Evolutionary conservation across 1,139 yeast species (phyloP).

Genomic region (Pichia sp.): DNA sequence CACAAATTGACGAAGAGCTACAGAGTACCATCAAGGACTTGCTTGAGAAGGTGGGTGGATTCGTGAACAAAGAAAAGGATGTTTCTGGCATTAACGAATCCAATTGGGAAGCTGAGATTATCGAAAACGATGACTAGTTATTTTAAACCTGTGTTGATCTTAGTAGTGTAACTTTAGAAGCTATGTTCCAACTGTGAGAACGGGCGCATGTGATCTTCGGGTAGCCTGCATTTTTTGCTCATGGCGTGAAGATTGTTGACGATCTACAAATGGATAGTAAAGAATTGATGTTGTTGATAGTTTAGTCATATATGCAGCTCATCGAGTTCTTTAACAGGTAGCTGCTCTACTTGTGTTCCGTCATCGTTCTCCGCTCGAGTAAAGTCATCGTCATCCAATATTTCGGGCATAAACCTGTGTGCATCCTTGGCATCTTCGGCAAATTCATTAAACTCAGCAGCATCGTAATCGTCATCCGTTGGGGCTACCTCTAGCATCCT

Average conservation of each 20-base stretch:
- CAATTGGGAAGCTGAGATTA: slow-evolving; percentile 36
- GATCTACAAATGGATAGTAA: too few relatives aligned
- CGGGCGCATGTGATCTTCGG: too few relatives aligned
- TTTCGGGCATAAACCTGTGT: slow-evolving; percentile 12
- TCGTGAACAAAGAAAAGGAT: slow-evolving; percentile 32
- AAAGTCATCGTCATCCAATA: slow-evolving; percentile 34
- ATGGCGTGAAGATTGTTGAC: too few relatives aligned
- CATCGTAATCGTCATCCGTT: slow-evolving; percentile 11
- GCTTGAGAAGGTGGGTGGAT: slow-evolving; percentile 54
- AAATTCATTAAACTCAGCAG: slow-evolving; percentile 6
- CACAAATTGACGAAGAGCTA: slow-evolving; percentile 50
- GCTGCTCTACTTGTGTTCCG: neutral
- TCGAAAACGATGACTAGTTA: slow-evolving; percentile 11
- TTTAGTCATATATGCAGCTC: too few relatives aligned
- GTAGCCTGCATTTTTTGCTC: too few relatives aligned
- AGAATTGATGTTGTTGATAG: too few relatives aligned
- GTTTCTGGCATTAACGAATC: slow-evolving; percentile 28
- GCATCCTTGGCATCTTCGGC: slow-evolving; percentile 11
- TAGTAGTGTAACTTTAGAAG: too few relatives aligned
- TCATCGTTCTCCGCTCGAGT: neutral
- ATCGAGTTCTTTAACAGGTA: too few relatives aligned
- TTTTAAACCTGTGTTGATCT: too few relatives aligned
- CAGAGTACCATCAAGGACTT: slow-evolving; percentile 43
- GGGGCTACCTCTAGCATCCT: slow-evolving; percentile 34
- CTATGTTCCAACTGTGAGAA: too few relatives aligned